Base-by-base conservation (phyloP, 2,329 filamentous ascomycete genomes). In the Clonostachys solani region DNA sequence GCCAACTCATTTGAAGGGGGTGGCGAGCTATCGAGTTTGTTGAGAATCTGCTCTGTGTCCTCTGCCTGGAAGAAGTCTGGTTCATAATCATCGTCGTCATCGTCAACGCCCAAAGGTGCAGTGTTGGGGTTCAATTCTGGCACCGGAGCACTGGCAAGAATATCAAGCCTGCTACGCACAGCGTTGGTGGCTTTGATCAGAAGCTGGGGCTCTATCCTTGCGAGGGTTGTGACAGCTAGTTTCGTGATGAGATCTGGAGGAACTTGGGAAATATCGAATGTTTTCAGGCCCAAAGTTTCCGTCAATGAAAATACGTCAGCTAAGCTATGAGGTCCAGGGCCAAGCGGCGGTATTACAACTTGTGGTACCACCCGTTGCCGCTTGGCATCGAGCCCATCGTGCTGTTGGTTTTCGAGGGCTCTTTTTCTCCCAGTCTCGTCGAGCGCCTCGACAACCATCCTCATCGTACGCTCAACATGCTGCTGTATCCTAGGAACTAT, bases 261-360 rank as follows among this genome's bases (percentile, higher is more conserved):
- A 40, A 99, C 77, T 50, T 84, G 80, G 43, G 88, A 84, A 35
- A 92, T 90, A 62, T 96, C 89, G 60, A 97, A 96, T 5, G 78
- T 80, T 52, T 83, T 86, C 18, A 95, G 73, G 8, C 81, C 86
- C 43, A 79, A 74, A 60, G 94, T 90, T 23, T 59, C 60, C 6
- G 90, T 92, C 42, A 99, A 75, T 1, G 91, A 95, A 62, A 91
- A 99, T 5, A 99, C 73, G 51, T 95, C 88, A 6, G 87, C 88
- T 53, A 89, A 80, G 51, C 82, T 92, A 54, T 90, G 83, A 34
- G 86, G 85, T 1, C 90, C 90, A 9, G 88, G 77, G 5, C 84
- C 81, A 43, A 96, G 69, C 3, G 89, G 83, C 16, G 87, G 84
- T 23, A 91, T 81, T 47, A 81, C 76, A 36, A 77, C 56, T 41